Percentiles rank a stretch among this genome's conserved stretches.
These are phyloP conservation scores for Hordeum vulgare DNA, from an alignment of 176 grass and related monocot genomes.

Conservation along the genomic window MorexV3_pseudomolecules_assembly NC_058521.1:50474404-50474903, in stretches of 20 bases:
- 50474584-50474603: too few relatives aligned
- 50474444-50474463: constrained; percentile 95
- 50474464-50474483: constrained; percentile 87
- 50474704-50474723: not conserved
- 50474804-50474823: too few relatives aligned
- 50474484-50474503: constrained; percentile 18
- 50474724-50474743: not conserved
- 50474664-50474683: constrained; percentile 66
- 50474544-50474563: too few relatives aligned
- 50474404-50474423: constrained; percentile 88
- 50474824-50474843: too few relatives aligned
- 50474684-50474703: not conserved
- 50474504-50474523: not conserved
- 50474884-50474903: too few relatives aligned
- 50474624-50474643: constrained; percentile 95
- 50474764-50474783: constrained; percentile 73
- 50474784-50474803: too few relatives aligned
- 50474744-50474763: constrained; percentile 74
- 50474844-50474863: too few relatives aligned
- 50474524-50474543: not conserved
- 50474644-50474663: constrained; percentile 65
- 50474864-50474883: too few relatives aligned
- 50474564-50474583: too few relatives aligned
- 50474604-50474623: too few relatives aligned
- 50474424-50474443: constrained; percentile 53